A percentile compares a stretch with the other conserved stretches of the same genome.
Evolutionary conservation across 2,329 filamentous ascomycete species (phyloP).

Genomic region (Verticillium albo-atrum): DNA sequence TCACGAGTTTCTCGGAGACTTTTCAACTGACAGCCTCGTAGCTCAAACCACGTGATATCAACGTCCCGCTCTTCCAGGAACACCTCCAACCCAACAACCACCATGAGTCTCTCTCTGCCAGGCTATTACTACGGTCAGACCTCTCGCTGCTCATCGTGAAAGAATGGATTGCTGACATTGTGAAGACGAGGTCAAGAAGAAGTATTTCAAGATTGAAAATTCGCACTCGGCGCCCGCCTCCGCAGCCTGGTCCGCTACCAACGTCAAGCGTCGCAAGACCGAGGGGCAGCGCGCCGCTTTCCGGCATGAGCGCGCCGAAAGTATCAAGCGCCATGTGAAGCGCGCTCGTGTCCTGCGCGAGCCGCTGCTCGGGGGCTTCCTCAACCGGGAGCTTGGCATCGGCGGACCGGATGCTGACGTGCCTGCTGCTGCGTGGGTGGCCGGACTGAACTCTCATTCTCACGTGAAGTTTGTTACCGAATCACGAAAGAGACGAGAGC

Average conservation of each 20-base stretch:
- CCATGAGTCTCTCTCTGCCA: constrained; percentile 33
- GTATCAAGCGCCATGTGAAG: constrained; percentile 31
- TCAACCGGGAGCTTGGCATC: constrained; percentile 27
- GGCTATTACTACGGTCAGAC: constrained; percentile 50
- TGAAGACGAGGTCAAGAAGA: constrained; percentile 52
- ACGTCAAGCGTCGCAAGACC: constrained; percentile 51
- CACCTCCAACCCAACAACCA: neutral
- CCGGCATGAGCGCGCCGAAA: constrained; percentile 18
- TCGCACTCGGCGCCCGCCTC: constrained; percentile 45
- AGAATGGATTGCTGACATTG: neutral
- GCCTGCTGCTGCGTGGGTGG: constrained; percentile 30
- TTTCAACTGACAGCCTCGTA: neutral
- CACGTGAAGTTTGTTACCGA: constrained; percentile 27
- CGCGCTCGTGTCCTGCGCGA: constrained; percentile 25
- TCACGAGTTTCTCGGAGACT: neutral
- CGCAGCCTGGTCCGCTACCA: constrained; percentile 51
- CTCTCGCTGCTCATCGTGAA: neutral
- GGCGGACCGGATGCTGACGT: constrained; percentile 18
- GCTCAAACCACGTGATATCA: neutral
- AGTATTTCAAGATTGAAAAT: constrained; percentile 65
- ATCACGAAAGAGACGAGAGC: constrained; percentile 17
- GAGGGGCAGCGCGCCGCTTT: constrained; percentile 32
- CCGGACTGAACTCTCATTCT: constrained; percentile 34
- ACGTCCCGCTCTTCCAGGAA: neutral
- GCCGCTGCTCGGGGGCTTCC: constrained; percentile 25